A percentile compares a stretch with the other conserved stretches of the same genome.
phyloP scores from a whole-genome alignment of 2,329 filamentous ascomycete species.

The Ceratocystis albifundus region DNA sequence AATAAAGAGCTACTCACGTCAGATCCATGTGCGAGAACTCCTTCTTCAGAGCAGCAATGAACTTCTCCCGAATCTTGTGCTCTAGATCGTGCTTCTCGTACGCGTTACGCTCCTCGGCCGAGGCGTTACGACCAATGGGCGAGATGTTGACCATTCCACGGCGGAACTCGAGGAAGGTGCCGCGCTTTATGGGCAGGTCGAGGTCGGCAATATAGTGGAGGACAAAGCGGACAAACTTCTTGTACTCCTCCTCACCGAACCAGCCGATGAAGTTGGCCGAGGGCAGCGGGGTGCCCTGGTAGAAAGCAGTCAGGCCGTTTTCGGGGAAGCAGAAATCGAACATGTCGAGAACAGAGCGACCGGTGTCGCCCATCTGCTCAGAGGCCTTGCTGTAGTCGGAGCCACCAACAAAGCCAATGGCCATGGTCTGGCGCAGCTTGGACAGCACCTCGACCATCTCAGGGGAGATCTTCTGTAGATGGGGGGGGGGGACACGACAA shows the following conservation, averaged over 20 bases:
- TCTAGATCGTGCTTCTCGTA: constrained; percentile 72
- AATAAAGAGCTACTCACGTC: constrained; percentile 49
- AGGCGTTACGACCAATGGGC: constrained; percentile 78
- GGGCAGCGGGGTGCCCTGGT: constrained; percentile 62
- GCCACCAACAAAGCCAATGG: constrained; percentile 86
- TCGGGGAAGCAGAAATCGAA: constrained; percentile 98
- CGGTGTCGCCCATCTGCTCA: constrained; percentile 70
- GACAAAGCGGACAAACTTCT: constrained; percentile 62
- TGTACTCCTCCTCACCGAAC: constrained; percentile 76
- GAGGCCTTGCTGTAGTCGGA: constrained; percentile 89
- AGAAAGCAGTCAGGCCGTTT: constrained; percentile 88
- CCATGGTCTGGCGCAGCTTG: constrained; percentile 70
- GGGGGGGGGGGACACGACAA: constrained; percentile 14
- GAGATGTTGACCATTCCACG: constrained; percentile 86
- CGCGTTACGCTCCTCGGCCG: constrained; percentile 63
- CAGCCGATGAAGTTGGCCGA: constrained; percentile 81
- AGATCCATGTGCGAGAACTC: constrained; percentile 73
- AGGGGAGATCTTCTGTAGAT: constrained; percentile 50
- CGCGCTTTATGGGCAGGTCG: constrained; percentile 70
- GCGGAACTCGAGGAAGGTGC: constrained; percentile 78
- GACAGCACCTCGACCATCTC: constrained; percentile 77
- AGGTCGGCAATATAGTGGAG: constrained; percentile 76
- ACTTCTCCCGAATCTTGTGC: constrained; percentile 61
- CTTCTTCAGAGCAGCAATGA: constrained; percentile 66
- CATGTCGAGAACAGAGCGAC: constrained; percentile 61